phyloP scores from a whole-genome alignment of 2,329 filamentous ascomycete genomes.

The Grosmannia penicillata region DNA sequence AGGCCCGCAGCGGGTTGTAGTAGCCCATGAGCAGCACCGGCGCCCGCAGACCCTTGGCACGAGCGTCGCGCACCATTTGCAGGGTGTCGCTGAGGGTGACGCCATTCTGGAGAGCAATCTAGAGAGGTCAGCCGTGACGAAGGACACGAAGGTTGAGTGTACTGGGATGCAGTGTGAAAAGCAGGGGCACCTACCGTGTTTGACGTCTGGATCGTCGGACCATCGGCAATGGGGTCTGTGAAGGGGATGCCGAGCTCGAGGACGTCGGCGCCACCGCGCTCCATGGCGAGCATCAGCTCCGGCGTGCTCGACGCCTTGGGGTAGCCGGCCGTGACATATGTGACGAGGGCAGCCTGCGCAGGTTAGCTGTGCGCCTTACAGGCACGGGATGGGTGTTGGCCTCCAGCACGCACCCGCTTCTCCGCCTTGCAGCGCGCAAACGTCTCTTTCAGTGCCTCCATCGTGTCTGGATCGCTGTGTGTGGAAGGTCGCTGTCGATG shows the following conservation, averaged over 20 bases:
- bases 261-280: constrained; percentile 85
- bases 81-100: constrained; percentile 70
- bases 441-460: constrained; percentile 45
- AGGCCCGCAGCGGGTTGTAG: constrained; percentile 90
- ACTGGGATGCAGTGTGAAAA: too few species aligned
- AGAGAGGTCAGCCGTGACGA: constrained; percentile 2
- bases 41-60: constrained; percentile 59
- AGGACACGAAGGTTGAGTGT: not conserved
- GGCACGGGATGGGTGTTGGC: not conserved
- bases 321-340: constrained; percentile 92
- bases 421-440: constrained; percentile 45
- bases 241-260: constrained; percentile 95
- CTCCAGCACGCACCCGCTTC: constrained; percentile 34
- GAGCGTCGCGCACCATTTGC: constrained; percentile 69
- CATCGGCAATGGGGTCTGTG: constrained; percentile 95
- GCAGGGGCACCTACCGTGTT: constrained; percentile 52
- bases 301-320: constrained; percentile 71
- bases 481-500: not conserved
- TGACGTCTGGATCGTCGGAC: constrained; percentile 88
- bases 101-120: constrained; percentile 68
- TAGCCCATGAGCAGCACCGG: constrained; percentile 96
- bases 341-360: constrained; percentile 69
- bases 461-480: constrained; percentile 16
- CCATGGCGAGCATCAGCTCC: constrained; percentile 73
- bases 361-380: constrained; percentile 24